Percentiles rank a stretch among this genome's conserved stretches.
phyloP scores from a whole-genome alignment of 164 flowering plant species.

The Magnolia officinalis region DNA sequence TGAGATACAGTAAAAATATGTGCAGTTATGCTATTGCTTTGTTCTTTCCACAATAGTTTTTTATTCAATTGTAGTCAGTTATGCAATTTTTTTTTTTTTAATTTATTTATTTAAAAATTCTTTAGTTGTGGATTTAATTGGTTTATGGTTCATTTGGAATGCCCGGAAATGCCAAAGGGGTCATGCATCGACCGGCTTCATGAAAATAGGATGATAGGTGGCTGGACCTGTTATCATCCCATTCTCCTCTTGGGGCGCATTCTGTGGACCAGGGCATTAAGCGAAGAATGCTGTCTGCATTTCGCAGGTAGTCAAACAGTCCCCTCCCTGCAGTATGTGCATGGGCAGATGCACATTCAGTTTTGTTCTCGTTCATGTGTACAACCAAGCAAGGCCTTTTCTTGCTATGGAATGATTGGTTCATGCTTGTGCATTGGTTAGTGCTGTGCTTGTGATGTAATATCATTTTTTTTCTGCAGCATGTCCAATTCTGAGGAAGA shows the following conservation, averaged over 20 bases:
- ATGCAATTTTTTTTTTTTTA: too few relatives aligned
- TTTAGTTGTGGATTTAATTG: not conserved
- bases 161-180: not conserved
- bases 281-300: not conserved
- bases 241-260: not conserved
- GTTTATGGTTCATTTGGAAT: not conserved
- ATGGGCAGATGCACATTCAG: not conserved
- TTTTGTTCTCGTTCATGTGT: not conserved
- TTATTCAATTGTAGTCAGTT: too few relatives aligned
- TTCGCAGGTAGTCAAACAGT: not conserved
- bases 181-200: not conserved
- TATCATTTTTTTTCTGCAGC: constrained; percentile 43
- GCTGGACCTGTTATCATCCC: not conserved
- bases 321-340: not conserved
- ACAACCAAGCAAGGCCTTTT: not conserved
- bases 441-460: not conserved
- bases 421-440: not conserved
- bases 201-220: not conserved
- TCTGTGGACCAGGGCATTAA: not conserved
- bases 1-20: too few relatives aligned
- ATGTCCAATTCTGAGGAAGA: constrained; percentile 63
- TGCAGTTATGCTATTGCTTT: too few relatives aligned
- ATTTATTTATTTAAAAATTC: too few relatives aligned
- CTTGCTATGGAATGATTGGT: not conserved
- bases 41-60: too few relatives aligned